Percentiles rank a stretch among this genome's conserved stretches.
Evolutionary conservation across 768 basidiomycete genomes (phyloP).

Genomic region (Serendipita vermifera): DNA sequence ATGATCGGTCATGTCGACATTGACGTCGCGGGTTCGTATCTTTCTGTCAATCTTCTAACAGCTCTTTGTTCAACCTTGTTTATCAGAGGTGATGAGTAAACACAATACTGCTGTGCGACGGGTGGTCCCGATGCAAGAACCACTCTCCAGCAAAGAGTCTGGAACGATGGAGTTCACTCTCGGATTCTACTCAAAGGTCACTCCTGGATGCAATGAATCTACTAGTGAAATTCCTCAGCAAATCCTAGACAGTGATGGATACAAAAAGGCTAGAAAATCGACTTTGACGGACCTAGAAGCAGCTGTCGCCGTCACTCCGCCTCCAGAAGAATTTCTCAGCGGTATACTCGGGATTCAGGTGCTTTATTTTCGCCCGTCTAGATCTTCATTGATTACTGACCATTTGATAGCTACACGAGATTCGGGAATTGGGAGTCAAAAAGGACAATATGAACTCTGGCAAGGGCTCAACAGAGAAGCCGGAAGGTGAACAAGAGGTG

Average conservation of each 20-base stretch:
- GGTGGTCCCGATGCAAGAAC: background rate
- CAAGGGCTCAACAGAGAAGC: background rate
- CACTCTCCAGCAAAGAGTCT: background rate
- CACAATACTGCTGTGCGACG: background rate
- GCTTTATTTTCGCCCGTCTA: background rate
- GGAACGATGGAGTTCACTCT: constrained; percentile 8
- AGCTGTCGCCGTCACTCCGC: constrained; percentile 10
- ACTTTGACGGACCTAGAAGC: constrained; percentile 12
- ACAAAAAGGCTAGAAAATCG: background rate
- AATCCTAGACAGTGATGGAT: background rate
- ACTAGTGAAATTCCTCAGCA: constrained; percentile 10
- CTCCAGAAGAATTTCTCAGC: background rate
- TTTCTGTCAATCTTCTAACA: background rate
- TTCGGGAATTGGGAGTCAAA: constrained; percentile 4
- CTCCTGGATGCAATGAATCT: background rate
- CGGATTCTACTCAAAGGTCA: constrained; percentile 11
- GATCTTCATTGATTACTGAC: background rate
- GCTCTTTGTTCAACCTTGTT: background rate
- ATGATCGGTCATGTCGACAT: constrained; percentile 6
- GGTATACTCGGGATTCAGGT: constrained; percentile 9
- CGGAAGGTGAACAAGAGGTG: constrained; percentile 6
- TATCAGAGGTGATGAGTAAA: constrained; percentile 3
- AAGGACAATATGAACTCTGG: constrained; percentile 6
- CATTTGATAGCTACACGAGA: background rate
- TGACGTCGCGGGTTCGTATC: constrained; percentile 8